Evolutionary conservation across 129 eudicot species (phyloP), one percentile per base, ranked within the genome.

Genomic region (Pseudognaphalium luteoalbum): DNA sequence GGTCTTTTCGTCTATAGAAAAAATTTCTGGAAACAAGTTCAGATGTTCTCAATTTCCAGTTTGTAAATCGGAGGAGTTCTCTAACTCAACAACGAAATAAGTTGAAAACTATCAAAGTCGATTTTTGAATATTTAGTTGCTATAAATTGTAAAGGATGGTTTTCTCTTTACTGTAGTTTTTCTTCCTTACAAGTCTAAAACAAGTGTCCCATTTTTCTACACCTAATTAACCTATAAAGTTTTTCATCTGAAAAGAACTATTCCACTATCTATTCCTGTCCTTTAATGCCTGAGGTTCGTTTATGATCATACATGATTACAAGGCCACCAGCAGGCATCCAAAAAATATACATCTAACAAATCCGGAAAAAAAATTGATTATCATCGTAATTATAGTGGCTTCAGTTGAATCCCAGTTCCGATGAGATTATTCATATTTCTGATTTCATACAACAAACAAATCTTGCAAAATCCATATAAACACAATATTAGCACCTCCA

Each of bases 401-500:
- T 60, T 63, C 68, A 58, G 19, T 37, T 73, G 5, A 73, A 59
- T 44, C 52, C 4, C 16, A 44, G 52, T 72, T 28, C 10, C 52
- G 10, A 60, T 14, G 29, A 37, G 41, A 44, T 44, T 2, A 39
- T 22, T 25, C 28, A 25, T 25, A 25, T 25, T 25, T n/a, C n/a
- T n/a, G n/a, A n/a, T n/a, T n/a, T 57, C 41, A 60, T 19, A 37
- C 52, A 11, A 44, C 1, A 44, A 5, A 4, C 17, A 12, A 44
- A 1, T 44, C 52, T 44, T 44, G 52, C 52, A 41, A 9, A 44
- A 44, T 44, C 52, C 4, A 44, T 12, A 44, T 17, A 44, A 44
- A 44, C 17, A 11, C 17, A 14, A 44, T 44, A 44, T 39, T 39
- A 39, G 8, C 47, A 39, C 8, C 47, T 39, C 2, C 47, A 39